Evolutionary conservation across 306 rosid species (phyloP).

Genomic region (Sechiopsis laciniata): DNA sequence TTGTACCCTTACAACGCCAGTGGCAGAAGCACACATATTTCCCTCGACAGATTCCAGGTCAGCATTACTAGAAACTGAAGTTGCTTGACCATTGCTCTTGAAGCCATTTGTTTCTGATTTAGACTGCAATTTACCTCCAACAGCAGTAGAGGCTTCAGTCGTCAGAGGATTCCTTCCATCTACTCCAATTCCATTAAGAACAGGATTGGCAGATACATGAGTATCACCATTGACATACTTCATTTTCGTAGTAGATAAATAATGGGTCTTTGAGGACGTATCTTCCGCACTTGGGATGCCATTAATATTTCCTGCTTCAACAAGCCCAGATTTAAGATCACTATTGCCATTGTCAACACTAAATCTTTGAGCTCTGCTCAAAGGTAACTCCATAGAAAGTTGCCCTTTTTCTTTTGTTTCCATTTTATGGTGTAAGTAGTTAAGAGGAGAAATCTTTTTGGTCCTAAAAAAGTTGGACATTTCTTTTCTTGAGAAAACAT

Average conservation of each 20-base stretch:
- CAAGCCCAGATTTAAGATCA: conserved; percentile 29
- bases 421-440: conserved; percentile 38
- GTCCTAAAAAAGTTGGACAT: conserved; percentile 60
- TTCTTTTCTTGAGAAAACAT: conserved; percentile 63
- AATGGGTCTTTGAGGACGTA: conserved; percentile 31
- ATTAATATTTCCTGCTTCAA: conserved; percentile 39
- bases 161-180: conserved; percentile 29
- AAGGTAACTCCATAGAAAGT: conserved; percentile 35
- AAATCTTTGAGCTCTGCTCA: conserved; percentile 24
- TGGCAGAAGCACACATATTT: conserved; percentile 89
- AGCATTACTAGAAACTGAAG: conserved; percentile 37
- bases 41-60: conserved; percentile 51
- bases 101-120: conserved; percentile 33
- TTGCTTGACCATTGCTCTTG: conserved; percentile 32
- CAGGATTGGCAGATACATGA: conserved; percentile 37
- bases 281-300: conserved; percentile 33
- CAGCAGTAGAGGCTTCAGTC: conserved; percentile 25
- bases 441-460: conserved; percentile 45
- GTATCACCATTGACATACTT: conserved; percentile 31
- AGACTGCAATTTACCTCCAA: conserved; percentile 29
- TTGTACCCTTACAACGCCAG: conserved; percentile 96
- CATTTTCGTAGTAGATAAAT: conserved; percentile 34
- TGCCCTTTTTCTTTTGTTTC: conserved; percentile 19
- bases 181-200: conserved; percentile 41
- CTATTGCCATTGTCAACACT: conserved; percentile 21